These are phyloP conservation scores for Cyclotella atomus DNA, from an alignment of 108 stramenopile genomes.

Conservation along the genomic window DNA sequence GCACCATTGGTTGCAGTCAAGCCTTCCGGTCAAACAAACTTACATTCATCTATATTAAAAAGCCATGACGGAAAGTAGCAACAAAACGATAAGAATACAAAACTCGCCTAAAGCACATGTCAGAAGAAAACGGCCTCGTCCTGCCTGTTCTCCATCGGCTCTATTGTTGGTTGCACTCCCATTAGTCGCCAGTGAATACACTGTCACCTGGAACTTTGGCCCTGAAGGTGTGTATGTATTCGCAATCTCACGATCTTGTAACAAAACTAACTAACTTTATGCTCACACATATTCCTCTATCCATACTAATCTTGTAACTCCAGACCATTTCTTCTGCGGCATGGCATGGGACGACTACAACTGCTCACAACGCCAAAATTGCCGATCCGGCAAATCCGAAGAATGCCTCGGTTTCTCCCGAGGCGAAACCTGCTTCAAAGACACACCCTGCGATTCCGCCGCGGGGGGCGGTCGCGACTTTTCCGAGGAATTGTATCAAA, in stretches of 20 bases:
- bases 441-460: conserved; percentile 28
- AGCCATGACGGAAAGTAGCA: not conserved
- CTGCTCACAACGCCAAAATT: conserved; percentile 29
- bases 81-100: not conserved
- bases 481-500: not conserved
- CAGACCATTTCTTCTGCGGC: conserved; percentile 47
- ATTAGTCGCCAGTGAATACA: too few species aligned
- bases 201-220: conserved; percentile 36
- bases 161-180: too few species aligned
- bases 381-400: conserved; percentile 25
- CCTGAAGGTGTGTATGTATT: too few species aligned
- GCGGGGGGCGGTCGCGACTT: conserved; percentile 21
- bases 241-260: too few species aligned
- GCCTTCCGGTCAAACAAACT: too few species aligned
- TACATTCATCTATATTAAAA: not conserved
- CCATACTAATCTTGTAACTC: too few species aligned
- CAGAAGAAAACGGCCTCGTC: conserved; percentile 10
- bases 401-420: conserved; percentile 20
- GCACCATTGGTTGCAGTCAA: too few species aligned
- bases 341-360: conserved; percentile 22
- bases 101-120: not conserved
- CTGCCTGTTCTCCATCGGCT: not conserved
- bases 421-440: conserved; percentile 12
- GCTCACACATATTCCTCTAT: too few species aligned
- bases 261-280: too few species aligned